These are phyloP conservation scores for Dovyalis caffra DNA, from an alignment of 345 rosid species.

Conservation along the genomic window DNA sequence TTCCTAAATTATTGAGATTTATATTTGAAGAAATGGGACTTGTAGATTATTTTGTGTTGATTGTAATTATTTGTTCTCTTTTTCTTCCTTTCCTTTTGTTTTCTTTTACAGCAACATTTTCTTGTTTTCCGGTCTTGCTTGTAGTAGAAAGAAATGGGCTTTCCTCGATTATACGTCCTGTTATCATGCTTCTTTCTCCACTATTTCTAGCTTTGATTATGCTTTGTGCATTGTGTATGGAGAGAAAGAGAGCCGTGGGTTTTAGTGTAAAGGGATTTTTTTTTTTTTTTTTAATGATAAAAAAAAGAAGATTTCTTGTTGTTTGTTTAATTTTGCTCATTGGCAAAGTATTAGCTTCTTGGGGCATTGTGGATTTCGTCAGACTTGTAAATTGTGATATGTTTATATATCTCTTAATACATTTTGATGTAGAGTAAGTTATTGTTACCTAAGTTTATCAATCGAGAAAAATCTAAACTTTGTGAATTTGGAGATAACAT, in stretches of 20 bases:
- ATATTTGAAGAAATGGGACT: not conserved
- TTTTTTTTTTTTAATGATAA: not conserved
- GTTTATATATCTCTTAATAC: not conserved
- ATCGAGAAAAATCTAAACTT: not conserved
- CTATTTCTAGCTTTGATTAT: not conserved
- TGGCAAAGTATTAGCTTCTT: not conserved
- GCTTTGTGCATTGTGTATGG: not conserved
- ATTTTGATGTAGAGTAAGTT: not conserved
- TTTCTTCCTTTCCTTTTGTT: not conserved
- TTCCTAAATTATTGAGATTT: not conserved
- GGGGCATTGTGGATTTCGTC: not conserved
- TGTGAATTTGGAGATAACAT: not conserved
- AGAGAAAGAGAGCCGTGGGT: not conserved
- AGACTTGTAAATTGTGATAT: not conserved
- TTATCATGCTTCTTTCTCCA: not conserved
- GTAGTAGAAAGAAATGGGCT: not conserved
- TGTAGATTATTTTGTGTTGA: not conserved
- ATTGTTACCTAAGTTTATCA: not conserved
- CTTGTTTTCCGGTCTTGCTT: not conserved
- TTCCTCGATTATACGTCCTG: not conserved
- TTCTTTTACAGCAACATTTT: not conserved
- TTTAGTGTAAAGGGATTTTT: not conserved
- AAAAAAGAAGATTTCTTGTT: not conserved
- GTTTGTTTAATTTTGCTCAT: not conserved
- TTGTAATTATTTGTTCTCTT: not conserved